phyloP scores from a whole-genome alignment of 2,329 filamentous ascomycete genomes.

The Ambrosiella cleistominuta region DNA sequence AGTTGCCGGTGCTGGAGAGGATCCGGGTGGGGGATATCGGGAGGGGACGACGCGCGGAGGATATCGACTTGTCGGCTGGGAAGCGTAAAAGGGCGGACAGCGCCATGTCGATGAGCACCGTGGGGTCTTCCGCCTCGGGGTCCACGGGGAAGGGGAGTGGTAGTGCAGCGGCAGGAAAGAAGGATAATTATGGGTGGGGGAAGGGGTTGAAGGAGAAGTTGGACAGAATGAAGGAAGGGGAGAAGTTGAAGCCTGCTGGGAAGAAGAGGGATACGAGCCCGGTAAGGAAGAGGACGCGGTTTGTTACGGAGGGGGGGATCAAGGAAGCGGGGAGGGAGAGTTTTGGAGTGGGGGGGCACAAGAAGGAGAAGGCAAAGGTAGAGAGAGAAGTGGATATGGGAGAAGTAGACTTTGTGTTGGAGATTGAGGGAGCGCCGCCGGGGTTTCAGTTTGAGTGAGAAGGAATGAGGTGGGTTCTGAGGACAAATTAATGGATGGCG shows the following conservation, averaged over 20 bases:
- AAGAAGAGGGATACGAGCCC: slow-evolving; percentile 23
- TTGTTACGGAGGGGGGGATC: slow-evolving; percentile 61
- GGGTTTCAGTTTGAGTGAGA: slow-evolving; percentile 9
- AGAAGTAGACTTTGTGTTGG: slow-evolving; percentile 10
- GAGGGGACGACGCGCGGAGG: slow-evolving; percentile 23
- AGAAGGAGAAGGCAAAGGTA: neutral
- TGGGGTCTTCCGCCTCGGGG: slow-evolving; percentile 14
- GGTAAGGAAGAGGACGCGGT: slow-evolving; percentile 58
- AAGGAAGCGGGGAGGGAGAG: slow-evolving; percentile 61
- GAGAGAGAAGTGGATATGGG: slow-evolving; percentile 4
- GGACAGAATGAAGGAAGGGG: slow-evolving; percentile 42
- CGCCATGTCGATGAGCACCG: slow-evolving; percentile 21
- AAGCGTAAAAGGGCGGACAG: slow-evolving; percentile 44
- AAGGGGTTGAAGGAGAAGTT: slow-evolving; percentile 36
- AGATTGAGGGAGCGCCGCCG: slow-evolving; percentile 12
- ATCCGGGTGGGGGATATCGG: slow-evolving; percentile 26
- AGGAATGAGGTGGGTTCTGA: neutral
- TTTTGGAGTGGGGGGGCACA: slow-evolving; percentile 25
- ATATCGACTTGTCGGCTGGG: slow-evolving; percentile 38
- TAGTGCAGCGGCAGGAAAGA: neutral
- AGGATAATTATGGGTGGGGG: slow-evolving; percentile 33
- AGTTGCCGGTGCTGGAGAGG: neutral
- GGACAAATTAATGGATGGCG: neutral
- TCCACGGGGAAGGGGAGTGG: slow-evolving; percentile 19
- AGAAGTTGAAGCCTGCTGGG: slow-evolving; percentile 24